phyloP scores from a whole-genome alignment of 179 eudicot species.

The Heliamphora pulchella region DNA sequence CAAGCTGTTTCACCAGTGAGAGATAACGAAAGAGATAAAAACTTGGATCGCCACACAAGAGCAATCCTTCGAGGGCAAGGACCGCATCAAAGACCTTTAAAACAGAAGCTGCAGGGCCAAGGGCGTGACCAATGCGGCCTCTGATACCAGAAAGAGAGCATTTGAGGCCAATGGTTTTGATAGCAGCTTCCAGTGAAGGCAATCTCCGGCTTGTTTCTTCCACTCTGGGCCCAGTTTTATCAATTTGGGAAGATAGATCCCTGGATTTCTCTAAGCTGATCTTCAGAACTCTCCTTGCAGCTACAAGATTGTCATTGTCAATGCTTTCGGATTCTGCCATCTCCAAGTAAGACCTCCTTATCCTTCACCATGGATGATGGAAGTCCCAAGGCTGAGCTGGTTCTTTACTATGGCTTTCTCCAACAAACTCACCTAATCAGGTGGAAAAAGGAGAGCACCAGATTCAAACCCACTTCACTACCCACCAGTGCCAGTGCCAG shows the following conservation, averaged over 20 bases:
- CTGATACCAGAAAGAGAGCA: constrained; percentile 34
- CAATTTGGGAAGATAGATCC: constrained; percentile 30
- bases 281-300: constrained; percentile 46
- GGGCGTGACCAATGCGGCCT: constrained; percentile 39
- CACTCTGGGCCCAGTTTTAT: constrained; percentile 30
- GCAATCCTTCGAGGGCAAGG: constrained; percentile 33
- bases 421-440: constrained; percentile 60
- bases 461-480: constrained; percentile 57
- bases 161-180: constrained; percentile 28
- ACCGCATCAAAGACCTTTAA: constrained; percentile 48
- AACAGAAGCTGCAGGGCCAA: constrained; percentile 62
- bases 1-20: constrained; percentile 39
- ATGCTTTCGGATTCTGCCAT: constrained; percentile 22
- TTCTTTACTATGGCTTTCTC: constrained; percentile 19
- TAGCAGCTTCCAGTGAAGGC: constrained; percentile 31
- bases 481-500: too few species aligned
- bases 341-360: constrained; percentile 14
- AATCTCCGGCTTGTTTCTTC: constrained; percentile 25
- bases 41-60: constrained; percentile 26
- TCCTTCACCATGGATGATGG: too few species aligned
- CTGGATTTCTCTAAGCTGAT: constrained; percentile 48
- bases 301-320: constrained; percentile 39
- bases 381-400: constrained; percentile 13
- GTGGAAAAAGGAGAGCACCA: constrained; percentile 30
- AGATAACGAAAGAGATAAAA: constrained; percentile 35